A percentile compares a stretch with the other conserved stretches of the same genome.
phyloP scores from a whole-genome alignment of 2,329 filamentous ascomycete species.

The Ampelomyces quisqualis region DNA sequence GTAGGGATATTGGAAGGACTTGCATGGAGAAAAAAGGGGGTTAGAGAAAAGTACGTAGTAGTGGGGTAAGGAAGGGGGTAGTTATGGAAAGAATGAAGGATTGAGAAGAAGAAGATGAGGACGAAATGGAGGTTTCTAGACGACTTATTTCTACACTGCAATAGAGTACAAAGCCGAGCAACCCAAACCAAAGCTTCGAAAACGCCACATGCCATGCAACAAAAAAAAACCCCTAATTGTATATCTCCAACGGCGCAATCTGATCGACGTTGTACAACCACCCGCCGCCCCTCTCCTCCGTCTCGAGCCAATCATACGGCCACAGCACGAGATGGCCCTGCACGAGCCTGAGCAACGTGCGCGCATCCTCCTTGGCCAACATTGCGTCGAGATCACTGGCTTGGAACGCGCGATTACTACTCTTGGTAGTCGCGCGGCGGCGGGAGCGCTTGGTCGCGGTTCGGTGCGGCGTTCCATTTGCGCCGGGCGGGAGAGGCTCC shows the following conservation, averaged over 20 bases:
- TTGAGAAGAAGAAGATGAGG: too few relatives aligned
- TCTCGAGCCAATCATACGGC: constrained; percentile 85
- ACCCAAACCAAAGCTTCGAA: too few relatives aligned
- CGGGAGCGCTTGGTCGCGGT: constrained; percentile 46
- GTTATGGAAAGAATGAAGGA: too few relatives aligned
- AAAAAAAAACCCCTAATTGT: constrained; percentile 42
- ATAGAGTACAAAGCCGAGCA: too few relatives aligned
- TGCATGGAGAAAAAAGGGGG: too few relatives aligned
- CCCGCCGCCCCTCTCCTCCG: constrained; percentile 88
- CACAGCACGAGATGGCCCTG: constrained; percentile 90
- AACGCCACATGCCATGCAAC: neutral
- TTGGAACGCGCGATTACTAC: constrained; percentile 63
- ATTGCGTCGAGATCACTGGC: constrained; percentile 67
- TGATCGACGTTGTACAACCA: constrained; percentile 98
- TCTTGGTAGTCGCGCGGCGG: constrained; percentile 69
- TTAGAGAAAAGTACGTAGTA: too few relatives aligned
- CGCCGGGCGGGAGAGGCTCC: constrained; percentile 24
- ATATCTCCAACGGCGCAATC: constrained; percentile 94
- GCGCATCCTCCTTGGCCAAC: constrained; percentile 71
- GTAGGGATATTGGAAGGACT: too few relatives aligned
- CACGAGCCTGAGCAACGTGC: constrained; percentile 75
- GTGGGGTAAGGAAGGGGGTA: too few relatives aligned
- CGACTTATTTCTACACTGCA: too few relatives aligned
- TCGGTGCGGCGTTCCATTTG: constrained; percentile 16
- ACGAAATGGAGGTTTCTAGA: too few relatives aligned